These are phyloP conservation scores for Penicillium longicatenatum DNA, from an alignment of 495 filamentous ascomycete species.

Conservation along the genomic window DNA sequence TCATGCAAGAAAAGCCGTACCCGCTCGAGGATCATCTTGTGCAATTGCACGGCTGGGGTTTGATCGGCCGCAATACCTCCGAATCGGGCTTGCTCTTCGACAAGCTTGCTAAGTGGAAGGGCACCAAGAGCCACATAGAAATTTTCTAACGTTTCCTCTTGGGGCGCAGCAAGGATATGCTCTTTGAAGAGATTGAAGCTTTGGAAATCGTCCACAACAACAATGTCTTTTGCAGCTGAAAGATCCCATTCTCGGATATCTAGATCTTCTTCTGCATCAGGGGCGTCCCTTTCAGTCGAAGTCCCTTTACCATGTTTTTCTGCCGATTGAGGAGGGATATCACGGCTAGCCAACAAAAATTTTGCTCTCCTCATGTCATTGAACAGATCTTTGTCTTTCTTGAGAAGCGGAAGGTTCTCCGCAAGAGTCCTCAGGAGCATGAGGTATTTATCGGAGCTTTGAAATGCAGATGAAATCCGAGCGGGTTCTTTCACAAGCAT, in stretches of 20 bases:
- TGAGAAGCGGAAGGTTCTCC: conserved; percentile 66
- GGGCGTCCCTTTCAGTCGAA: conserved; percentile 38
- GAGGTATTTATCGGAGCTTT: conserved; percentile 81
- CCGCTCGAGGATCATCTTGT: conserved; percentile 80
- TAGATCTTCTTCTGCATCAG: conserved; percentile 67
- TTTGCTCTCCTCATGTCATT: conserved; percentile 71
- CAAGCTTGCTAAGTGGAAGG: conserved; percentile 41
- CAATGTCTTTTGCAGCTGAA: conserved; percentile 65
- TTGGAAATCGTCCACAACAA: conserved; percentile 84
- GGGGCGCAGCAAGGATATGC: conserved; percentile 77
- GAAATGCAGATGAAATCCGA: conserved; percentile 72
- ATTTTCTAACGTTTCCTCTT: conserved; percentile 81
- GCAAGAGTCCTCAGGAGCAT: conserved; percentile 76
- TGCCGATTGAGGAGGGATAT: conserved; percentile 53
- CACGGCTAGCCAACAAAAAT: conserved; percentile 79
- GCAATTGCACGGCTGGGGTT: conserved; percentile 56
- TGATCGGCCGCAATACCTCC: conserved; percentile 57
- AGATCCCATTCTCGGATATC: conserved; percentile 78
- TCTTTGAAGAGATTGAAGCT: conserved; percentile 83
- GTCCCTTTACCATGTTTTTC: conserved; percentile 27
- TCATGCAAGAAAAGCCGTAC: conserved; percentile 86
- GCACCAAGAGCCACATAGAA: conserved; percentile 69
- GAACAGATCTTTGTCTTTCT: conserved; percentile 75
- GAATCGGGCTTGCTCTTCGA: conserved; percentile 50
- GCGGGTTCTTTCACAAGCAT: conserved; percentile 79